phyloP scores from a whole-genome alignment of 139 green algal genomes.

The Spirogloea muscicola region DNA sequence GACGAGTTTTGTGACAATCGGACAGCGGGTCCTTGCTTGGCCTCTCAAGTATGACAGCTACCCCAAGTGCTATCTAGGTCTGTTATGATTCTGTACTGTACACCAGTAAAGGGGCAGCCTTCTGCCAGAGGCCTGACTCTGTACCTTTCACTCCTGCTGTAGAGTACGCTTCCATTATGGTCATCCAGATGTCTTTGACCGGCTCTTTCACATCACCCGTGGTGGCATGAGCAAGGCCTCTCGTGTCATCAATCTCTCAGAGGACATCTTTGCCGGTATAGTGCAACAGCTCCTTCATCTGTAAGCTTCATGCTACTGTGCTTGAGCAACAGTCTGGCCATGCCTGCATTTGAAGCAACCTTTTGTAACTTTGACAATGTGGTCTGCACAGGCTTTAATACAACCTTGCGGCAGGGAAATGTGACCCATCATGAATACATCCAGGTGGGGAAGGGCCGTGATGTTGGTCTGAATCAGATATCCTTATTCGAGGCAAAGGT shows the following conservation, averaged over 20 bases:
- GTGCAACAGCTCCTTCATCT: not conserved
- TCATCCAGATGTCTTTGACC: constrained; percentile 41
- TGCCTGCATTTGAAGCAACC: not conserved
- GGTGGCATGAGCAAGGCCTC: constrained; percentile 42
- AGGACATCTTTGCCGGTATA: constrained; percentile 38
- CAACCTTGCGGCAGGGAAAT: constrained; percentile 64
- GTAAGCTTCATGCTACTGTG: not conserved
- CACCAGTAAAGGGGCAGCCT: not conserved
- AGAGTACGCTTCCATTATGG: constrained; percentile 39
- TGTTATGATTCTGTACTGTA: not conserved
- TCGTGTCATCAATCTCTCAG: constrained; percentile 13
- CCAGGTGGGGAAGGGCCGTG: constrained; percentile 68
- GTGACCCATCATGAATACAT: constrained; percentile 84
- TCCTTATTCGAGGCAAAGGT: constrained; percentile 85
- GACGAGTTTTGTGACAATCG: constrained; percentile 35
- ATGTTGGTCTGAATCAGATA: constrained; percentile 89
- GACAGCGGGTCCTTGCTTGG: constrained; percentile 17
- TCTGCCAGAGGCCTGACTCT: not conserved
- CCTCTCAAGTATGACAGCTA: constrained; percentile 11
- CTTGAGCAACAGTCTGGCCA: not conserved
- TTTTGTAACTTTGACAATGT: not conserved
- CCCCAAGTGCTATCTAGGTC: not conserved
- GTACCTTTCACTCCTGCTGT: not conserved
- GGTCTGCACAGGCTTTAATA: constrained; percentile 57
- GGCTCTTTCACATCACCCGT: constrained; percentile 28